These are phyloP conservation scores for Boletus tomentosulus DNA, from an alignment of 768 basidiomycete genomes.

Conservation along the genomic window DNA sequence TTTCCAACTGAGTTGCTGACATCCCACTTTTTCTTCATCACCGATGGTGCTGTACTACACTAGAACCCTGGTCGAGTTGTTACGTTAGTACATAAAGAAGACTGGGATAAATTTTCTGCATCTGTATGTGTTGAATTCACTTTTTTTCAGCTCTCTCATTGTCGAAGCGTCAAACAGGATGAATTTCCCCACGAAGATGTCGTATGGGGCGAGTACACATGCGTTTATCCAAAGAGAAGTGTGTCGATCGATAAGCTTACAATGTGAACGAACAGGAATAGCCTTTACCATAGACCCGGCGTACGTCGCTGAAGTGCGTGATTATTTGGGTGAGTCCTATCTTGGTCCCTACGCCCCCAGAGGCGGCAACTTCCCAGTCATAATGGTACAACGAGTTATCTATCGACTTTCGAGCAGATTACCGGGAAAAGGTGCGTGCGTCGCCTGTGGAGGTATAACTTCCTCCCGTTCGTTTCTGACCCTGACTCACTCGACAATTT, in stretches of 20 bases:
- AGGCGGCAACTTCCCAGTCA: not conserved
- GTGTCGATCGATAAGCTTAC: not conserved
- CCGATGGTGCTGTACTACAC: not conserved
- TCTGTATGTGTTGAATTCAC: constrained; percentile 41
- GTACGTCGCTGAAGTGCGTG: constrained; percentile 71
- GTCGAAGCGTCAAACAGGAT: constrained; percentile 18
- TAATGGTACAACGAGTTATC: not conserved
- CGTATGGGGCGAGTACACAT: constrained; percentile 58
- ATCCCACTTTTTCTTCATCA: not conserved
- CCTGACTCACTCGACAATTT: not conserved
- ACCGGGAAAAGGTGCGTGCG: constrained; percentile 71
- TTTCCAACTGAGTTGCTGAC: not conserved
- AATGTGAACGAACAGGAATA: constrained; percentile 46
- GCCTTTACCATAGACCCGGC: constrained; percentile 84
- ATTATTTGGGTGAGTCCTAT: constrained; percentile 66
- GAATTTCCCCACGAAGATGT: constrained; percentile 31
- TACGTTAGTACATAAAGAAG: constrained; percentile 81
- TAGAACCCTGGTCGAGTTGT: constrained; percentile 87
- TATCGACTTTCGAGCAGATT: constrained; percentile 45
- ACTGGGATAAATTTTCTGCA: constrained; percentile 77
- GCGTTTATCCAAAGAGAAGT: too few relatives aligned
- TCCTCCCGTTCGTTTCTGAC: not conserved
- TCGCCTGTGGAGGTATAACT: not conserved
- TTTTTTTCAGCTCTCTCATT: not conserved
- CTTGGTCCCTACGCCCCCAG: not conserved